Evolutionary conservation across 306 rosid genomes (phyloP).

Genomic region (Elaeagnus macrophylla): DNA sequence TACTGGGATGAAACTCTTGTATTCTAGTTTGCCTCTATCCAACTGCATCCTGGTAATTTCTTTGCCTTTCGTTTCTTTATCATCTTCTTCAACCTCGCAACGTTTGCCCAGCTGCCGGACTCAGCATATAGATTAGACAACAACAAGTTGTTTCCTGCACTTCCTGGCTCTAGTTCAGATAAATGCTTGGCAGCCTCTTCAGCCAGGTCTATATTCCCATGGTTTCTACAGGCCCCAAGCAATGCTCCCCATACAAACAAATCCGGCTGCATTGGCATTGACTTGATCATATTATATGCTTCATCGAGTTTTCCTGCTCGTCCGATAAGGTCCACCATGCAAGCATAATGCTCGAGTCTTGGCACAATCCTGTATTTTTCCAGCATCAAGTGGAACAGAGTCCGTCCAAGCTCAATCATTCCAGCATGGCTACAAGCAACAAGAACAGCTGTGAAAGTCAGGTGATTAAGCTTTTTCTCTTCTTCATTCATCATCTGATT

Average conservation of each 20-base stretch:
- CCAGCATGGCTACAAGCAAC: conserved; percentile 74
- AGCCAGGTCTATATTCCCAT: conserved; percentile 62
- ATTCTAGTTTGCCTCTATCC: conserved; percentile 46
- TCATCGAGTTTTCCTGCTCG: conserved; percentile 53
- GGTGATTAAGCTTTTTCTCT: conserved; percentile 46
- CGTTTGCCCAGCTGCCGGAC: conserved; percentile 64
- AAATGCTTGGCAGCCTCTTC: conserved; percentile 69
- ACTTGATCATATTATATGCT: conserved; percentile 50
- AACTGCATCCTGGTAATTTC: conserved; percentile 76
- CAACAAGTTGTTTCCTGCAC: conserved; percentile 59
- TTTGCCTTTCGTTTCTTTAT: conserved; percentile 44
- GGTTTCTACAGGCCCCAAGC: conserved; percentile 66
- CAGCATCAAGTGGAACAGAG: conserved; percentile 59
- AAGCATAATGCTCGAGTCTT: conserved; percentile 74
- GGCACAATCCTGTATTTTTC: conserved; percentile 52
- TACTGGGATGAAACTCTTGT: neutral
- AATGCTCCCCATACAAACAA: conserved; percentile 91
- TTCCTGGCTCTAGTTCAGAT: conserved; percentile 60
- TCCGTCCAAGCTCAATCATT: conserved; percentile 50
- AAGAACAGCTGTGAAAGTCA: conserved; percentile 64
- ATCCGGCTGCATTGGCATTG: conserved; percentile 74
- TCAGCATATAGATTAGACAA: conserved; percentile 62
- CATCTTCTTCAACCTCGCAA: conserved; percentile 58
- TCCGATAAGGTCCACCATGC: conserved; percentile 75
- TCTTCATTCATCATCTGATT: conserved; percentile 48